These are phyloP conservation scores for Alternaria sp. DNA, from an alignment of 2,329 filamentous ascomycete species.

Conservation along the genomic window DNA sequence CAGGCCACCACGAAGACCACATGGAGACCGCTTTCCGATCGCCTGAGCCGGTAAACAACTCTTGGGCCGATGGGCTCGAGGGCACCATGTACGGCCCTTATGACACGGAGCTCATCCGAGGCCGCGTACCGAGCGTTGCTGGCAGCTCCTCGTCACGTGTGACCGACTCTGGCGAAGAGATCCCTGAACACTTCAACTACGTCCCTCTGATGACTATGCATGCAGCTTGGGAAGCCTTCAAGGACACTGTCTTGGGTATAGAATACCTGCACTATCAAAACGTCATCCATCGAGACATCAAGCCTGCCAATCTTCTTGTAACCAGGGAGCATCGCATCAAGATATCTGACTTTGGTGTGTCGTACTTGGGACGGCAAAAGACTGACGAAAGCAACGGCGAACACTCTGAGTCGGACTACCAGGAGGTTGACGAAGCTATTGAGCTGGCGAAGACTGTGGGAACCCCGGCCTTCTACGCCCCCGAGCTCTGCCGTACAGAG, in stretches of 20 bases:
- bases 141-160: conserved; percentile 72
- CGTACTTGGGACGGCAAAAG: conserved; percentile 89
- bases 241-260: conserved; percentile 89
- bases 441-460: conserved; percentile 98
- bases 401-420: conserved; percentile 80
- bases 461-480: conserved; percentile 96
- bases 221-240: conserved; percentile 82
- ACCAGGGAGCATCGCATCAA: conserved; percentile 87
- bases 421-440: conserved; percentile 88
- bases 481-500: conserved; percentile 92
- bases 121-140: conserved; percentile 79
- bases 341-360: conserved; percentile 98
- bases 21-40: conserved; percentile 47
- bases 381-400: conserved; percentile 77
- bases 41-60: conserved; percentile 24
- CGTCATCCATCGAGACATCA: conserved; percentile 60
- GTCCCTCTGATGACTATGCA: conserved; percentile 91
- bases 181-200: conserved; percentile 88
- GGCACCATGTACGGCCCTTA: conserved; percentile 81
- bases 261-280: conserved; percentile 76
- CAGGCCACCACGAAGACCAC: conserved; percentile 28
- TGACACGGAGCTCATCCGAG: conserved; percentile 63
- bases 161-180: conserved; percentile 57
- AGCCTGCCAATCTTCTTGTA: conserved; percentile 83
- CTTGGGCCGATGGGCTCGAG: conserved; percentile 65